Evolutionary conservation across 495 filamentous ascomycete genomes (phyloP), one percentile per base, ranked within the genome.

Genomic region (Darksidea phi): DNA sequence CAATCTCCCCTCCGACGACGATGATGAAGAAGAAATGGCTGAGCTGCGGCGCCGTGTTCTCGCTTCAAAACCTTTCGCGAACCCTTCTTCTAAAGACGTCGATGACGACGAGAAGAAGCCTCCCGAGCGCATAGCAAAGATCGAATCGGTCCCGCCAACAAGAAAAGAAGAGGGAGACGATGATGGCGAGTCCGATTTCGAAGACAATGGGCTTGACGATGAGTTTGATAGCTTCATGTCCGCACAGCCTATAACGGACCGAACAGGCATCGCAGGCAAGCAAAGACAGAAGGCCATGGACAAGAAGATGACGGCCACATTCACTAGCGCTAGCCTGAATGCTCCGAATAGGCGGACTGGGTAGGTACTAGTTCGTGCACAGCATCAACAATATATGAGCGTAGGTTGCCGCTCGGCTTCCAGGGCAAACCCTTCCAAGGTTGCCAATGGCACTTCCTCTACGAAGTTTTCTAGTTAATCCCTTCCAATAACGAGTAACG

Each of bases 191-290:
- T 85, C 89, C 13, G 72, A 67, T 5, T 66, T 66, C 8, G 74
- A 74, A 12, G 59, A 55, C 37, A 36, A 48, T 24, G 57, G 52
- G 11, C 38, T 54, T 6, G 68, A 75, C 43, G 75, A 74, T 34
- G 73, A 77, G 18, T 96, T 97, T 67, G 92, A 96, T 66, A 88
- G 87, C 61, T 95, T 97, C 71, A 95, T 96, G 72, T 81, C 90
- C 60, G 92, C 94, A 1, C 90, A 88, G 2, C 89, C 88, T 0
- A 80, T 91, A 18, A 96, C 90, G 2, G 91, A 97, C 69, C 81
- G 86, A 54, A 86, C 86, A 12, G 91, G 92, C 0, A 87, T 89
- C 57, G 79, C 82, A 46, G 82, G 81, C 1, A 82, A 84, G 53
- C 75, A 85, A 68, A 72, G 78, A 46, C 69, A 74, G 38, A 67